Conservation (phyloP, 2,329 filamentous ascomycete genomes). For the Aspergillus fischeri region DNA sequence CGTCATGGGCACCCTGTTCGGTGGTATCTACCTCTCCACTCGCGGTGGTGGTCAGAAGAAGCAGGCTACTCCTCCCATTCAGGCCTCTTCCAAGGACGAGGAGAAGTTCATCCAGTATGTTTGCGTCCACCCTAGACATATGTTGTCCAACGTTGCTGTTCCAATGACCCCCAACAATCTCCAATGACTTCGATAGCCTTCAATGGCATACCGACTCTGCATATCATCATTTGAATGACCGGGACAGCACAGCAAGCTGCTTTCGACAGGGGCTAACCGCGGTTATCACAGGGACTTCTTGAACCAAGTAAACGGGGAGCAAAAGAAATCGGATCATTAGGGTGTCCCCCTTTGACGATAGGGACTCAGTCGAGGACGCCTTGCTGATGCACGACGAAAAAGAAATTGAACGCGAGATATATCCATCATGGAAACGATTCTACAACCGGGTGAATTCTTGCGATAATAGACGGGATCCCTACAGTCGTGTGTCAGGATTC, state of each 20-base stretch:
- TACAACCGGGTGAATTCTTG: neutral
- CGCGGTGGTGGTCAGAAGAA: conserved; percentile 44
- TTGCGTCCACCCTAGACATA: neutral
- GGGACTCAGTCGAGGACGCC: conserved; percentile 9
- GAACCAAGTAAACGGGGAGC: conserved; percentile 46
- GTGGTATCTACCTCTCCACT: conserved; percentile 43
- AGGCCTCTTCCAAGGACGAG: conserved; percentile 63
- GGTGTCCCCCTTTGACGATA: conserved; percentile 1
- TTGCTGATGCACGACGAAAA: conserved; percentile 1
- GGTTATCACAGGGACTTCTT: conserved; percentile 44
- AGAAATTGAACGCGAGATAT: neutral
- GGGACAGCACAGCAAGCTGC: neutral
- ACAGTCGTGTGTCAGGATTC: neutral
- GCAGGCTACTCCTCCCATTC: conserved; percentile 54
- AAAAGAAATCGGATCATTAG: conserved; percentile 44
- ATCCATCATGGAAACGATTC: neutral
- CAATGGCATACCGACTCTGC: neutral
- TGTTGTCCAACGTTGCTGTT: neutral
- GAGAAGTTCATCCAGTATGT: conserved; percentile 64
- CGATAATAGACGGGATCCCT: neutral
- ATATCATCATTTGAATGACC: neutral
- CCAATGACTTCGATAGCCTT: neutral
- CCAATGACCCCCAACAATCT: neutral
- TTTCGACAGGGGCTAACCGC: neutral
- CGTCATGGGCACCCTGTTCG: conserved; percentile 49